phyloP scores from a whole-genome alignment of 176 grass and related monocot genomes.

The Triticum urartu region DNA sequence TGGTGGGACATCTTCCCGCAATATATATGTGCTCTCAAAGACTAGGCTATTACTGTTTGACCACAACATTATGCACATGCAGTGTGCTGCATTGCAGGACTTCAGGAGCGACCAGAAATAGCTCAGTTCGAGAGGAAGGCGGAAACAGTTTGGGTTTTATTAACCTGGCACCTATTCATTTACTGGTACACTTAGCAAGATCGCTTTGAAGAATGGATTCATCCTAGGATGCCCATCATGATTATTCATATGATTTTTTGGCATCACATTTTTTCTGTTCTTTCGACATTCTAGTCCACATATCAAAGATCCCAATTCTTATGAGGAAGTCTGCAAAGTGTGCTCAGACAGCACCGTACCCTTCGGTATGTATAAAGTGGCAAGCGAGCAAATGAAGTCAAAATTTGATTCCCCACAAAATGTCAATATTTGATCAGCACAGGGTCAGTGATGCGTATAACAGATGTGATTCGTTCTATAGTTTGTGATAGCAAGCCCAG shows the following conservation, averaged over 20 bases:
- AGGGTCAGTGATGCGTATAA: neutral
- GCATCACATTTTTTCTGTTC: neutral
- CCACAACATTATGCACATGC: neutral
- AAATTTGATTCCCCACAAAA: neutral
- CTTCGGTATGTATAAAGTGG: neutral
- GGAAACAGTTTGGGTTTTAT: too few relatives aligned
- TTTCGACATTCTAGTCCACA: neutral
- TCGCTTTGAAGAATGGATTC: neutral
- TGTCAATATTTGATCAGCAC: neutral
- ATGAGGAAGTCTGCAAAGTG: conserved; percentile 1
- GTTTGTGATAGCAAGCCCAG: neutral
- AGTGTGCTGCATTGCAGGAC: neutral
- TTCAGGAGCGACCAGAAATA: neutral
- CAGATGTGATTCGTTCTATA: neutral
- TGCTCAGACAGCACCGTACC: neutral
- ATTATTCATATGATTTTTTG: neutral
- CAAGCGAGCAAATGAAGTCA: neutral
- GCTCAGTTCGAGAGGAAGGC: too few relatives aligned
- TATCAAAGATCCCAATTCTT: neutral
- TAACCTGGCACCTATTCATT: too few relatives aligned
- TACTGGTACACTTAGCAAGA: neutral
- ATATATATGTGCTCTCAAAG: neutral
- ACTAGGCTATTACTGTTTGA: neutral
- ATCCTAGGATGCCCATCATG: neutral
- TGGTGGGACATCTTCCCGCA: neutral